Evolutionary conservation across 192 early-diverging fungal species (phyloP), one percentile per base, ranked within the genome.

Genomic region (Umbelopsis ramanniana): DNA sequence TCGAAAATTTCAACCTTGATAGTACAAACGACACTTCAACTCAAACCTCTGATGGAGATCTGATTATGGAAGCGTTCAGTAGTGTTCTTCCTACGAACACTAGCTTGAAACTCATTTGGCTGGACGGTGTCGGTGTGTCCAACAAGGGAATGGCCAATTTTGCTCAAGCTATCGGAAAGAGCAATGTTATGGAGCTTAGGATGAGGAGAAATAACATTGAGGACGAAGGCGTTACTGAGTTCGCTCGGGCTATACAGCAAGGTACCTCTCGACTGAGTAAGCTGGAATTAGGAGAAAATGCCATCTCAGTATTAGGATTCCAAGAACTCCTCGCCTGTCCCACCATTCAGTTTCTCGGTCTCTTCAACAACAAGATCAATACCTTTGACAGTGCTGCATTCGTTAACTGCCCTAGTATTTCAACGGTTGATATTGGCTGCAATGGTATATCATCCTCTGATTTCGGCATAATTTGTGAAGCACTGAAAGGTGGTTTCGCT

Each of bases 391-490:
- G 71, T 19, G 70, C 70, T 2, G 45, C 75, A 15, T 63, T 63
- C 40, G 38, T 3, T 37, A 4, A 22, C 55, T 2, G 40, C 21
- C 53, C 67, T 43, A 47, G 53, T n/a, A 38, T 84, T 4, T 48
- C 63, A 1, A 74, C 78, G 35, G 72, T 86, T 9, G 85, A 86
- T 66, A 72, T 86, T n/a, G 85, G 85, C 26, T 80, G 82, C 72
- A 86, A 86, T 52, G 48, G 69, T 14, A 76, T 86, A 15, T 73
- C 76, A 0, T 68, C 74, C 22, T 69, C 81, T 52, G 74, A 81
- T 57, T 78, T 83, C 15, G 79, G 75, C 29, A 81, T 81, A 29
- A 72, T 87, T 33, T 79, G 80, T 0, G 74, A 79, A 0, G 74
- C 75, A 38, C 73, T 86, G 40, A 72, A 77, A n/a, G 73, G 78